Conservation (phyloP, 1,139 yeast genomes). For the Yamadazyma songkhlaensis region DNA sequence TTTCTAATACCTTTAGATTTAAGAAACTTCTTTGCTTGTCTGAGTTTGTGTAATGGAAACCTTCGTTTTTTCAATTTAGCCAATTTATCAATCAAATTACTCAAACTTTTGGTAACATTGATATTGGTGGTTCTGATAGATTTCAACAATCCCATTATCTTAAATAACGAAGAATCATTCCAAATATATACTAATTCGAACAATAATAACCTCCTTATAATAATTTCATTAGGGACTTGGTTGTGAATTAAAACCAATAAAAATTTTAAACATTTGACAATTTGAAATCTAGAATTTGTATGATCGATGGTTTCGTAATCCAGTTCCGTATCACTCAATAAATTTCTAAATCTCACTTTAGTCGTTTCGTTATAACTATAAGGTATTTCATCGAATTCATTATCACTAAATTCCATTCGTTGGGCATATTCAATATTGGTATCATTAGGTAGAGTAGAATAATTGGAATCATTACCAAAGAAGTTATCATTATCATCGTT, state of each 20-base stretch:
- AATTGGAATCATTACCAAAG: slow-evolving; percentile 6
- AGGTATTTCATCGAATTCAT: slow-evolving; percentile 19
- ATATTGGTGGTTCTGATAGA: slow-evolving; percentile 12
- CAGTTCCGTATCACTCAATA: slow-evolving; percentile 21
- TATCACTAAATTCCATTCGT: slow-evolving; percentile 36
- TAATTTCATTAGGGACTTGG: slow-evolving; percentile 24
- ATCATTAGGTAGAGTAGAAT: slow-evolving; percentile 4
- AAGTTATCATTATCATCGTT: slow-evolving; percentile 12
- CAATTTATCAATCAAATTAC: slow-evolving; percentile 15
- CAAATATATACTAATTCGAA: slow-evolving; percentile 21
- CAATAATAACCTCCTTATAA: slow-evolving; percentile 26
- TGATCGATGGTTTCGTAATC: slow-evolving; percentile 8
- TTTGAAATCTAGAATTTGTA: slow-evolving; percentile 6
- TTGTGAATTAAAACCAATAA: slow-evolving; percentile 16
- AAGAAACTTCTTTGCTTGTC: slow-evolving; percentile 8
- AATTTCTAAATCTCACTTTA: background rate
- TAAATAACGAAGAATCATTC: slow-evolving; percentile 12
- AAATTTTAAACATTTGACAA: slow-evolving; percentile 9
- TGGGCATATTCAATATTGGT: slow-evolving; percentile 11
- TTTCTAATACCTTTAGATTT: background rate
- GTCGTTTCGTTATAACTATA: slow-evolving; percentile 13
- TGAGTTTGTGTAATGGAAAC: slow-evolving; percentile 7
- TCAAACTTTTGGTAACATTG: slow-evolving; percentile 10
- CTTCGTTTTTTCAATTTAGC: slow-evolving; percentile 10
- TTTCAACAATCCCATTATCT: slow-evolving; percentile 14